phyloP scores from a whole-genome alignment of 1,139 yeast species.

The Scheffersomyces quercinus region DNA sequence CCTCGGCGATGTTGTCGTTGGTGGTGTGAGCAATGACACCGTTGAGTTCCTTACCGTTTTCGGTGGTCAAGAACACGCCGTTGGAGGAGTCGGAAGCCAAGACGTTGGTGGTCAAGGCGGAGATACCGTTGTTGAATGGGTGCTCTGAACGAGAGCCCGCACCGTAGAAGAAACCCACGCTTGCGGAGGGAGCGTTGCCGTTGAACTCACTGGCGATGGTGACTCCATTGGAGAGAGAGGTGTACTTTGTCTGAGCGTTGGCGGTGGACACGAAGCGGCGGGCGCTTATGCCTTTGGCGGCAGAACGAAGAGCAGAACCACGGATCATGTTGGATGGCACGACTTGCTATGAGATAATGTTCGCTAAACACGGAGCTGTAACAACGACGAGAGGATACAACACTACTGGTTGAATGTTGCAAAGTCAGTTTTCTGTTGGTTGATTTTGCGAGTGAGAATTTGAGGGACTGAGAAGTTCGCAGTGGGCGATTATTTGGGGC shows the following conservation, averaged over 20 bases:
- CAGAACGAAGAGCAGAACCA: conserved; percentile 36
- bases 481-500: conserved; percentile 8
- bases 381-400: too few species aligned
- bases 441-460: neutral
- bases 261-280: conserved; percentile 62
- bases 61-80: conserved; percentile 49
- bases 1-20: conserved; percentile 43
- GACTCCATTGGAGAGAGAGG: conserved; percentile 71
- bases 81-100: conserved; percentile 40
- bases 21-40: conserved; percentile 55
- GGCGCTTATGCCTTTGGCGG: conserved; percentile 35
- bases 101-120: conserved; percentile 60
- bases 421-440: conserved; percentile 1
- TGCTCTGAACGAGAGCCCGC: conserved; percentile 82
- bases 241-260: conserved; percentile 60
- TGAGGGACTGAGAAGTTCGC: neutral
- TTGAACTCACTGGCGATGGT: conserved; percentile 70
- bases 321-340: conserved; percentile 30
- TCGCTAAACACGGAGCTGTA: too few species aligned
- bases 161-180: conserved; percentile 69
- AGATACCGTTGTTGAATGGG: conserved; percentile 76
- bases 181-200: conserved; percentile 54
- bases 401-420: too few species aligned
- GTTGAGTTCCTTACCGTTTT: conserved; percentile 53
- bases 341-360: too few species aligned